Evolutionary conservation across 169 alveolate species (phyloP), one percentile per base, ranked within the genome.

Genomic region (Eimeria brunetti): DNA sequence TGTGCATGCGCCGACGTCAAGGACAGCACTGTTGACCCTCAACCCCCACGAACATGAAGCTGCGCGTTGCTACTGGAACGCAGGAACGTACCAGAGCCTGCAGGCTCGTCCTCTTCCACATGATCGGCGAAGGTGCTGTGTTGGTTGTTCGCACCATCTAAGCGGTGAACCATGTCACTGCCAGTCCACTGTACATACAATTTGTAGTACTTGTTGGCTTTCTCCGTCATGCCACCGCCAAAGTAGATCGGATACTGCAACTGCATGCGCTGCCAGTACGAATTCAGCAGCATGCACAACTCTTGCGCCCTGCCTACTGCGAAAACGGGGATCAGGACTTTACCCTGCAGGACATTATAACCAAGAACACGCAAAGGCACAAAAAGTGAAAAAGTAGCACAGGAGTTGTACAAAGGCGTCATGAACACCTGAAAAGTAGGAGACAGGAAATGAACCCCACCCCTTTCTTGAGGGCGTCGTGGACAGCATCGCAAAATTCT

Each of bases 271-370:
- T 97, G 96, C 99, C 99, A 99, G 96, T 98, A 99, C 9, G 99
- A 98, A 96, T 99, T 99, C 95, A 99, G 96, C 75, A 99, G 96
- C 51, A 99, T 99, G 93, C 99, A 99, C 67, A 99, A 97, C 95
- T 99, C 99, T 97, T 99, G 99, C 53, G 99, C 99, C 96, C 99
- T 97, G 56, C 99, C 99, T 22, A 99, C 98, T n/a, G 99, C 99
- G 96, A 99, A 99, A 8, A 99, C 99, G 6, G 99, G 99, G 49
- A 99, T 99, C 62, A 99, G 97, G 60, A 98, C 99, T 97, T 99
- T 89, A 4, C 95, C 95, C 95, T 89, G 60, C 30, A 73, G 51
- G 16, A 24, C 60, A 51, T 6, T 18, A 8, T 8, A 20, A 16
- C 1, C 53, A 22, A 38, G 30, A 36, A 18, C 27, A 58, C 76